phyloP scores from a whole-genome alignment of 306 rosid species.

The Fragaria iinumae region DNA sequence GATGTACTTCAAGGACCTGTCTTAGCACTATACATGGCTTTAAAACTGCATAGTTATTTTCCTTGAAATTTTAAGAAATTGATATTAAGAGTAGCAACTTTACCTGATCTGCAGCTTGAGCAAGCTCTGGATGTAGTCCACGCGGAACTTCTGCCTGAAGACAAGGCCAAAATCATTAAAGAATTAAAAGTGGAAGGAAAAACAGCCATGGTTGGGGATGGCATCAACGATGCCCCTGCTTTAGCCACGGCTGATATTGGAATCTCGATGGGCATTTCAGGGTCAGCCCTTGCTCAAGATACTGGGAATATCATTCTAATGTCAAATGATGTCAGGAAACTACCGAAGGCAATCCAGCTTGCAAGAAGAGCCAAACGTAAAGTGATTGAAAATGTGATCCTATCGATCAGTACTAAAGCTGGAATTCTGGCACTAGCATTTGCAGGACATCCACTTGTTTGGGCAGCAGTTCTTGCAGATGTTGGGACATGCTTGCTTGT shows the following conservation, averaged over 20 bases:
- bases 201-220: slow-evolving; percentile 93
- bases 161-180: slow-evolving; percentile 61
- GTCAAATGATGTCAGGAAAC: slow-evolving; percentile 82
- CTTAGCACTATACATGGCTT: not conserved
- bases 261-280: slow-evolving; percentile 95
- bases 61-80: not conserved
- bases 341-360: slow-evolving; percentile 75
- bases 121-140: slow-evolving; percentile 57
- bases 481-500: slow-evolving; percentile 88
- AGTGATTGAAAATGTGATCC: slow-evolving; percentile 60
- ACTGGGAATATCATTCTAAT: slow-evolving; percentile 77
- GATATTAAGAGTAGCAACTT: slow-evolving; percentile 1
- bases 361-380: slow-evolving; percentile 58
- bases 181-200: slow-evolving; percentile 67
- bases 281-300: slow-evolving; percentile 90
- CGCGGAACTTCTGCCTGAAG: slow-evolving; percentile 92
- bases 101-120: slow-evolving; percentile 61
- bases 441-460: slow-evolving; percentile 85
- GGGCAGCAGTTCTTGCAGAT: slow-evolving; percentile 99
- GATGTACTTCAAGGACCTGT: not conserved
- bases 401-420: slow-evolving; percentile 59
- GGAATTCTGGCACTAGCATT: slow-evolving; percentile 68
- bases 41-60: not conserved
- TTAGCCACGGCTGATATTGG: slow-evolving; percentile 90
- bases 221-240: slow-evolving; percentile 90